Conservation (phyloP, 1,284 basidiomycete genomes). For the Abortiporus biennis region DNA sequence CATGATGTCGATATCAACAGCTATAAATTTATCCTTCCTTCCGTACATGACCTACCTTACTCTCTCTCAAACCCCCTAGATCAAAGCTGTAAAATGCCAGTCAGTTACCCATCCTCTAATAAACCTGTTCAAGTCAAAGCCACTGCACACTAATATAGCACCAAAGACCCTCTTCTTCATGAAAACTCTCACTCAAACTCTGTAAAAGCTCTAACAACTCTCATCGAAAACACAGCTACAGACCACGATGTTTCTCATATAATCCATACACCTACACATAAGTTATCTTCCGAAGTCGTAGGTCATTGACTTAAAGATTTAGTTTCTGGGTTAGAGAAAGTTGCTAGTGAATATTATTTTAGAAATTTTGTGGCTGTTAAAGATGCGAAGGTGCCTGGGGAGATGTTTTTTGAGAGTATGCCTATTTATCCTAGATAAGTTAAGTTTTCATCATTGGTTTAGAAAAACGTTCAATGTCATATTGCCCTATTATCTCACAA, state of each 20-base stretch:
- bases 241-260: conserved; percentile 33
- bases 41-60: no score
- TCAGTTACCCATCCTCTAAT: no score
- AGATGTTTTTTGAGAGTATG: conserved; percentile 76
- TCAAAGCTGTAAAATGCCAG: no score
- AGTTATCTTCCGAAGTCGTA: conserved; percentile 26
- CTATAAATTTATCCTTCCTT: no score
- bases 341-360: conserved; percentile 46
- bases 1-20: no score
- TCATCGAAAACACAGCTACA: conserved; percentile 32
- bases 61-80: no score
- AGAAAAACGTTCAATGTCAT: no score
- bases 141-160: conserved; percentile 12
- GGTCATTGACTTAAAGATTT: conserved; percentile 30
- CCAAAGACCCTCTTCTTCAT: conserved; percentile 31
- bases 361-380: conserved; percentile 68
- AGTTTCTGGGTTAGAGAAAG: conserved; percentile 48
- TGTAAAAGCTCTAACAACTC: no score
- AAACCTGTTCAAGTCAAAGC: no score
- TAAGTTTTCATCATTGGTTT: no score
- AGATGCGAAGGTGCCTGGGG: conserved; percentile 43
- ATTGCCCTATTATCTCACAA: background rate
- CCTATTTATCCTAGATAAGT: conserved; percentile 60
- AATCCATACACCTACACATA: conserved; percentile 34
- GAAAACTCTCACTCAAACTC: no score